Conservation (phyloP, 768 basidiomycete genomes). For the Russula sp. region DNA sequence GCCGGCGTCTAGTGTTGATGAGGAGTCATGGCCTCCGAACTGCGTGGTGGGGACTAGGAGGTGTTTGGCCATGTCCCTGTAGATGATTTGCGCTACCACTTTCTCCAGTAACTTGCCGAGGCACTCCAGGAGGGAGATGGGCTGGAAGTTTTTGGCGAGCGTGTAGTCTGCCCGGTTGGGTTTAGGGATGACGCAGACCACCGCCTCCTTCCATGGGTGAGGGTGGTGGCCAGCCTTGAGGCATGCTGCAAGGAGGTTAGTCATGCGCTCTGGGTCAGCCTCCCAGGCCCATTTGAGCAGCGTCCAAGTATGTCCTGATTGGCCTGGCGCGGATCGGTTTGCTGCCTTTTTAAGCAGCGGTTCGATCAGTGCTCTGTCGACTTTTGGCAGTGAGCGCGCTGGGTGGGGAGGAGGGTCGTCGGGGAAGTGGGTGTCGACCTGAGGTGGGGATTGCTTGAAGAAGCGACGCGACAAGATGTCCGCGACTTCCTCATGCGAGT, state of each 20-base stretch:
- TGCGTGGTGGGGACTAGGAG: no score
- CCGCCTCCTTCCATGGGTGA: background rate
- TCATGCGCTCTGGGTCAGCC: background rate
- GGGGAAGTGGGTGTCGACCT: background rate
- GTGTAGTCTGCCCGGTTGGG: no score
- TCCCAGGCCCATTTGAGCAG: background rate
- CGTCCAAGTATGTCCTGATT: background rate
- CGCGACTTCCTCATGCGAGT: background rate
- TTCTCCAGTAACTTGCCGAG: no score
- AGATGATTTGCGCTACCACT: background rate
- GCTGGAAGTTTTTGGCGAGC: background rate
- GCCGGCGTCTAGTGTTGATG: no score
- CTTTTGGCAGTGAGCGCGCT: fast-evolving
- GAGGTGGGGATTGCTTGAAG: background rate
- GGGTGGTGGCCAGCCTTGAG: background rate
- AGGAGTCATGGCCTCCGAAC: no score
- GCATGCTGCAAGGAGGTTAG: background rate
- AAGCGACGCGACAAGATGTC: background rate
- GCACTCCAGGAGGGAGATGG: background rate
- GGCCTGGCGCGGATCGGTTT: background rate
- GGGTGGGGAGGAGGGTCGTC: background rate
- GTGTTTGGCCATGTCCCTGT: background rate
- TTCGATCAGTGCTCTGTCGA: background rate
- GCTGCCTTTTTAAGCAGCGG: background rate
- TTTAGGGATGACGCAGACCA: no score